Evolutionary conservation across 129 eudicot genomes (phyloP), one percentile per base, ranked within the genome.

Genomic region (Logfia minima): DNA sequence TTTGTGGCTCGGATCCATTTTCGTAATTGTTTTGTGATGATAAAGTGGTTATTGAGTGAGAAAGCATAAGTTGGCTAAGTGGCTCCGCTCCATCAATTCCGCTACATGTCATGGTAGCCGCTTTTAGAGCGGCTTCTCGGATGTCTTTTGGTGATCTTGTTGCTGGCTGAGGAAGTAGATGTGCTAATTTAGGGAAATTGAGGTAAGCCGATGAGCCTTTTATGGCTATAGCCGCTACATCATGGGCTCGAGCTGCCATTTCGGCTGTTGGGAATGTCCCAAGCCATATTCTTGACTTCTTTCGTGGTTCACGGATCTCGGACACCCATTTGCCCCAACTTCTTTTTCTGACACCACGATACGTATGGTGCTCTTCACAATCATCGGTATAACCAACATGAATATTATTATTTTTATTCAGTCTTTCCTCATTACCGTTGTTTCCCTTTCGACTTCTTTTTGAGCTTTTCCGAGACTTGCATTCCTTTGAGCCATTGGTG

Each of bases 161-260:
- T 55, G 84, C 84, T 17, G 96, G 96, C 16, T 82, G 84, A 13
- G 96, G 96, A 7, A 87, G 83, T 51, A 79, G 41, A 56, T 85
- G 86, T 18, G 92, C 87, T 26, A 77, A 31, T 56, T 90, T 74
- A 0, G 92, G 96, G 66, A 90, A 90, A 68, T 90, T 90, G 61
- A 90, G 92, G 69, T 82, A 80, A 75, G 92, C 92, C 29, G 89
- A 85, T 31, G 68, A 64, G 35, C 90, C 96, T 83, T 90, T 90
- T 65, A 90, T 86, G 84, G 96, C 90, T 65, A 90, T 34, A 32
- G 96, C 88, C 7, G 96, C 96, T 69, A 86, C 96, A 53, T 90
- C 96, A 67, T 90, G 96, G 13, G 96, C 96, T 71, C 96, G 88
- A 72, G 96, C 96, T 0, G 96, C 96, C 96, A 90, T 90, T 73